Evolutionary conservation across 2,329 filamentous ascomycete species (phyloP), one percentile per base, ranked within the genome.

Genomic region (Penicillium corylophilum): DNA sequence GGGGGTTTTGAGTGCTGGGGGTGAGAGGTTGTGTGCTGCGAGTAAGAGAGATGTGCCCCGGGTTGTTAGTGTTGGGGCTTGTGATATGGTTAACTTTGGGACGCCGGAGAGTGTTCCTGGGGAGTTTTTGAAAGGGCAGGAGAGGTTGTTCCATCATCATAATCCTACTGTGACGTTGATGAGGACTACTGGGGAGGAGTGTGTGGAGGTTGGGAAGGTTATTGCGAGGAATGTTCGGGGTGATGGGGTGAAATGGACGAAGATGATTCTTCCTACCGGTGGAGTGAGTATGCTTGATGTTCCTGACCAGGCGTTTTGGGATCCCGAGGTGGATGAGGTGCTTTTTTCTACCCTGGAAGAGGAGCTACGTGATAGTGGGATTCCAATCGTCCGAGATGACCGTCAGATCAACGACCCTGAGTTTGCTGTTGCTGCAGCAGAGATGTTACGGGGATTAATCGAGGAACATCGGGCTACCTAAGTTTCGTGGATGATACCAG

Each of bases 141-240:
- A 68, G 12, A 44, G 61, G 29, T 74, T 74, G 18, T 66, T 88
- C n/a, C 78, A 81, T 58, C 80, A 83, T 61, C 86, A 89, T 63
- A 89, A 89, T 62, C 77, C 83, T 0, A 77, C 78, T 0, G 81
- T 88, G 0, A 89, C 86, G 0, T 62, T 90, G 28, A 82, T 89
- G 77, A 73, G 87, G 20, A 85, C 86, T 0, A 83, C 75, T 0
- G 61, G 68, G n/a, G 75, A 80, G 1, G 86, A 89, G 62, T 82
- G 79, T 54, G 58, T 50, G 22, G 64, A 73, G 39, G 75, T 88
- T n/a, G 85, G 81, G 1, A 60, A 64, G 1, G 82, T 82, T 45
- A 80, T 89, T 38, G 78, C 75, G 1, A 61, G 66, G 10, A 85
- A 84, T 63, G 67, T 88, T 33, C 61, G 61, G 0, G 64, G 71